Evolutionary conservation across 495 filamentous ascomycete genomes (phyloP).

Genomic region (Lasiosphaeria miniovina): DNA sequence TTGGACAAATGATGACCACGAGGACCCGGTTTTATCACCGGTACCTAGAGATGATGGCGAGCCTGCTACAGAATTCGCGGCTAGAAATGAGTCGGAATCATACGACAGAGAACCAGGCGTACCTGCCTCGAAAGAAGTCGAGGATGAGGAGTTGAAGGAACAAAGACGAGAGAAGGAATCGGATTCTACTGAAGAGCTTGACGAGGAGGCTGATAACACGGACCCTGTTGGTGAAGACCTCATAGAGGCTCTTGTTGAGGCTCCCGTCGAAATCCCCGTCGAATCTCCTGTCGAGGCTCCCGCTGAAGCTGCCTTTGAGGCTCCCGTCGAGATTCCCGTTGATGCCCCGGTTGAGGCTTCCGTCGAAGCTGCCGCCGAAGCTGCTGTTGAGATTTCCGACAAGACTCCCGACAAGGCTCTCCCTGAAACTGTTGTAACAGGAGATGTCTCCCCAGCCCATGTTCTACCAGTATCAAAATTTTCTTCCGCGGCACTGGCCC

Average conservation of each 20-base stretch:
- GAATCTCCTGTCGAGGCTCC: too few species aligned
- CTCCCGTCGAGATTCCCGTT: not conserved
- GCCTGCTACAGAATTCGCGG: not conserved
- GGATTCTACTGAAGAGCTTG: not conserved
- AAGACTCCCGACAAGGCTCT: not conserved
- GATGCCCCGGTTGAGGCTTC: too few species aligned
- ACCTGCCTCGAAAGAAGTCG: too few species aligned
- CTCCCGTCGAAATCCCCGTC: not conserved
- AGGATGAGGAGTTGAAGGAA: too few species aligned
- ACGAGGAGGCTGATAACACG: not conserved
- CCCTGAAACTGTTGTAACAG: not conserved
- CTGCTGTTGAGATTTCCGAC: not conserved
- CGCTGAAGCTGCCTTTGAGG: too few species aligned
- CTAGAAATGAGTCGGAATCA: not conserved
- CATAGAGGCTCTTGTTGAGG: not conserved
- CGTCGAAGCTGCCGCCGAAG: too few species aligned
- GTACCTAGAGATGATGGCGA: not conserved
- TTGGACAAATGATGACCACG: not conserved
- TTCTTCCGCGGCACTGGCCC: slow-evolving; percentile 18
- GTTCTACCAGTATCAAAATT: slow-evolving; percentile 31
- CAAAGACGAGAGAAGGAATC: too few species aligned
- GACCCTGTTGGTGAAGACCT: too few species aligned
- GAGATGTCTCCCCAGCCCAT: not conserved
- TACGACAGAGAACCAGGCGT: too few species aligned
- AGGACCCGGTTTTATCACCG: not conserved